Conservation (phyloP, 306 rosid species). For the Cucurbita ficifolia region DNA sequence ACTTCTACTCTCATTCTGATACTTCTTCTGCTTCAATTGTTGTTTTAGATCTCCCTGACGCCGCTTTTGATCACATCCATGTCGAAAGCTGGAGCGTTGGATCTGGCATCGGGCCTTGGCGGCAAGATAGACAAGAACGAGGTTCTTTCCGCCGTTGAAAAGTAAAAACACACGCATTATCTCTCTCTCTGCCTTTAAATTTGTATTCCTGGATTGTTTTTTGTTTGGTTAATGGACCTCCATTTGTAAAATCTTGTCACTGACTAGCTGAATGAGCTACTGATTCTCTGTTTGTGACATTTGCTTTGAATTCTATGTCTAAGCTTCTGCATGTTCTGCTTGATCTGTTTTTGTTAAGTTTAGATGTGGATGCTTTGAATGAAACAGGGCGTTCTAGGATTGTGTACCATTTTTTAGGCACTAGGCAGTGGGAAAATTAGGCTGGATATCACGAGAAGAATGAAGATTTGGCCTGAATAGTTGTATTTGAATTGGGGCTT, state of each 20-base stretch:
- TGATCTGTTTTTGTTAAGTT: neutral
- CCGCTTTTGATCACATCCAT: neutral
- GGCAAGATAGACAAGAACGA: slow-evolving; percentile 63
- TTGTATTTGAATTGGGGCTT: neutral
- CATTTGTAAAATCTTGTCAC: neutral
- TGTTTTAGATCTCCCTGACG: neutral
- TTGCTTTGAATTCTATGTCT: neutral
- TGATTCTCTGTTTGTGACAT: neutral
- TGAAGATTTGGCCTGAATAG: neutral
- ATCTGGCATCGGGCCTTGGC: slow-evolving; percentile 80
- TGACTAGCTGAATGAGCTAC: neutral
- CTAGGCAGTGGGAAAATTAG: too few species aligned
- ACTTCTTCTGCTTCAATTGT: neutral
- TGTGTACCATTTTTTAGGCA: neutral
- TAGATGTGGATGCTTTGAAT: neutral
- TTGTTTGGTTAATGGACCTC: neutral
- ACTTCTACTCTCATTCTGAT: neutral
- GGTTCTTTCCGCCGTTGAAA: slow-evolving; percentile 64
- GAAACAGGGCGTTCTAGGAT: neutral
- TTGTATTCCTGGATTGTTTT: neutral
- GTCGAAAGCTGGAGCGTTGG: slow-evolving; percentile 51
- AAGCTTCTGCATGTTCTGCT: neutral
- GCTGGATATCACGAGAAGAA: neutral
- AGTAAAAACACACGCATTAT: slow-evolving; percentile 13
- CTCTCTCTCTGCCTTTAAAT: neutral